Evolutionary conservation across 73 alveolate species (phyloP).

Genomic region (Paramecium octaurelia): DNA sequence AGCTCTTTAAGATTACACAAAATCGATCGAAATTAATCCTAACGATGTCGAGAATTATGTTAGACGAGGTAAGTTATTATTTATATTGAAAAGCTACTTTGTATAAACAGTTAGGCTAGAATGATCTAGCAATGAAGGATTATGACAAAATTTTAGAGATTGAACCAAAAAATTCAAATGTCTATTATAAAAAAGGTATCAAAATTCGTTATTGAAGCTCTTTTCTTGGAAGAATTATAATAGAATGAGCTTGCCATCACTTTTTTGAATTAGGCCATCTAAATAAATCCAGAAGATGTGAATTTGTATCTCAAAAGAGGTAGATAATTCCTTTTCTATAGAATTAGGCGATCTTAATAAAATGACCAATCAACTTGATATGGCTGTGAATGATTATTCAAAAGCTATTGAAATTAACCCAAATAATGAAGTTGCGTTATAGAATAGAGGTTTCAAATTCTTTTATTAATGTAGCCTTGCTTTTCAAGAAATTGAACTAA

Average conservation of each 20-base stretch:
- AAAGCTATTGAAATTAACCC: not conserved
- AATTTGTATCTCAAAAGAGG: not conserved
- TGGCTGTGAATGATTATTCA: not conserved
- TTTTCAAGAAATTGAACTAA: not conserved
- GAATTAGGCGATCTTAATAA: not conserved
- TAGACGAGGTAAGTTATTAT: not conserved
- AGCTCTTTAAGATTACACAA: slow-evolving; percentile 4
- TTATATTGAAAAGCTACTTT: not conserved
- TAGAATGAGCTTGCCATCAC: not conserved
- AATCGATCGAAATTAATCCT: not conserved
- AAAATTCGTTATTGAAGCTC: not conserved
- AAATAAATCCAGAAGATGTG: not conserved
- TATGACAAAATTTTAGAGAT: not conserved
- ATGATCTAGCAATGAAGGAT: not conserved
- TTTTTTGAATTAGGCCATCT: not conserved
- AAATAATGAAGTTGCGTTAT: not conserved
- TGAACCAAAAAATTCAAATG: not conserved
- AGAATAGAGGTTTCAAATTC: not conserved
- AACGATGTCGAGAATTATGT: not conserved
- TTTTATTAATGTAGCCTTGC: not conserved
- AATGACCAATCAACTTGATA: not conserved
- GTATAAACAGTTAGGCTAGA: not conserved
- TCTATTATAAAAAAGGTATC: not conserved
- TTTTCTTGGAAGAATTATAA: not conserved
- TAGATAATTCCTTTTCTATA: not conserved